Evolutionary conservation across 176 grass and related monocot species (phyloP), one percentile per base, ranked within the genome.

Genomic region (Chrysopogon serrulatus): DNA sequence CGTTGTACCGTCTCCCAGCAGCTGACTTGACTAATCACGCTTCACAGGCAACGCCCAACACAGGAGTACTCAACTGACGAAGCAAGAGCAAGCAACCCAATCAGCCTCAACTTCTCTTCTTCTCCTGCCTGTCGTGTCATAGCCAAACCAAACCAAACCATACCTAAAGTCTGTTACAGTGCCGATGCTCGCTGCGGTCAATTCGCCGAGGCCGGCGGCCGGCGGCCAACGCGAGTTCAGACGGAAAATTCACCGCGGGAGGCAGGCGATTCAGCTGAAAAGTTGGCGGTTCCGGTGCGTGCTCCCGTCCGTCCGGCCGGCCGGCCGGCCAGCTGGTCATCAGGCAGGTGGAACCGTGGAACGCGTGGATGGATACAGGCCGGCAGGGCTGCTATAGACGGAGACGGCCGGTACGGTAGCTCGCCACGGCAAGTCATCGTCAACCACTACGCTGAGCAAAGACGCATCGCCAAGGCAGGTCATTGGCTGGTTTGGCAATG

Each of bases 371-470:
- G 15, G 32, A 56, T 40, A 18, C 33, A 18, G 68, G 81, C 68
- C 7, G 51, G 81, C 43, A 57, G 68, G 65, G 4, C 14, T 6
- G 68, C 68, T 28, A 57, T 63, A 65, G 82, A n/a, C 24, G 82
- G 15, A 30, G 76, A 65, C 18, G 68, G 34, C 21, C 70, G 8
- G 37, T 71, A 76, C 21, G 76, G 37, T 80, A 47, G 74, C 56
- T 45, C 33, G 79, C 66, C 49, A 60, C 73, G 8, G 73, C 53
- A 71, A 78, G 88, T 86, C 83, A 71, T 78, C 83, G 64, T 78
- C 88, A 90, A 90, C 83, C 35, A 90, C 84, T 73, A 67, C 79
- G 15, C 11, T 47, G 4, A 63, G 60, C 26, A 63, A 66, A 78
- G 73, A 71, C 27, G 83, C 79, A 82, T 78, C 78, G 35, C 72